Conservation (phyloP, 306 rosid genomes). For the Notholithocarpus densiflorus region DNA sequence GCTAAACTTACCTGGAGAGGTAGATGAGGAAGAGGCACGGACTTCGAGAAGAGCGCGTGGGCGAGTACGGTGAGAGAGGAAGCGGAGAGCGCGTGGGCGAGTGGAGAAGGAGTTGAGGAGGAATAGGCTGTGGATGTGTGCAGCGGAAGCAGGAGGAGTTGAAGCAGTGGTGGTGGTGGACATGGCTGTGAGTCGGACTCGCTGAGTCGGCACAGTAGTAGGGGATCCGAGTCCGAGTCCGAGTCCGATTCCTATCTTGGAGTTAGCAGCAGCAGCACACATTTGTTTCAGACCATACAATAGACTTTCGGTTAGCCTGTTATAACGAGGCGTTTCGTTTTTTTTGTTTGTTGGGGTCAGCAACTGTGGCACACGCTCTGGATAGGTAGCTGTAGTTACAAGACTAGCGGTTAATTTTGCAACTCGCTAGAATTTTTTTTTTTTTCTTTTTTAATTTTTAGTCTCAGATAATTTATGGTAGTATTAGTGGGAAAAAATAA, state of each 20-base stretch:
- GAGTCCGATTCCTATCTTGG: conserved; percentile 58
- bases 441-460: too few relatives aligned
- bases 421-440: too few relatives aligned
- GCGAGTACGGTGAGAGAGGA: conserved; percentile 34
- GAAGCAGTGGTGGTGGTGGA: conserved; percentile 24
- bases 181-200: conserved; percentile 36
- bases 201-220: conserved; percentile 56
- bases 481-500: too few relatives aligned
- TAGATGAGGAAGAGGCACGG: conserved; percentile 51
- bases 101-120: conserved; percentile 35
- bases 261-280: conserved; percentile 24
- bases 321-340: not conserved
- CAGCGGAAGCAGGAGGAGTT: conserved; percentile 31
- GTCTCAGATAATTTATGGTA: too few relatives aligned
- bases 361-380: not conserved
- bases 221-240: too few relatives aligned
- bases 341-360: not conserved
- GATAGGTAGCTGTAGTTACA: not conserved
- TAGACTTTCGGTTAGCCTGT: not conserved
- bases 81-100: conserved; percentile 34
- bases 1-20: conserved; percentile 47
- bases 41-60: conserved; percentile 28
- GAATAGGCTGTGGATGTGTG: conserved; percentile 25
- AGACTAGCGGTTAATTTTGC: not conserved
- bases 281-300: conserved; percentile 79